Evolutionary conservation across 495 filamentous ascomycete genomes (phyloP).

Genomic region (Melanomma pulvis-pyrius): DNA sequence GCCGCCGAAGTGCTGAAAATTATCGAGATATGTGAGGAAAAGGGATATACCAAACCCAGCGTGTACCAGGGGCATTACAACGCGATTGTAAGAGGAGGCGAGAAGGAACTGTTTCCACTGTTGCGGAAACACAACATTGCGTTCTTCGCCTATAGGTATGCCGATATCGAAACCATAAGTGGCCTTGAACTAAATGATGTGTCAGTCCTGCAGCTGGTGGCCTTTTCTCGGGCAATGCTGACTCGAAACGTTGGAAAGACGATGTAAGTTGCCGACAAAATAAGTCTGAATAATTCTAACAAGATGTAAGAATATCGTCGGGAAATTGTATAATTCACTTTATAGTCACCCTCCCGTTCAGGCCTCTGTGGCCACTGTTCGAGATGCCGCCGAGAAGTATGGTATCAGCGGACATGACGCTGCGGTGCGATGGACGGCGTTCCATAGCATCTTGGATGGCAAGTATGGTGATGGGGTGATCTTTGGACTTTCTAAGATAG

Average conservation of each 20-base stretch:
- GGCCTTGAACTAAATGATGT: too few species aligned
- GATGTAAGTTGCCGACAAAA: neutral
- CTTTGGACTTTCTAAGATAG: neutral
- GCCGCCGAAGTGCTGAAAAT: slow-evolving; percentile 57
- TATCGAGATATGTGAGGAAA: slow-evolving; percentile 51
- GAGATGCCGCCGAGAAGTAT: neutral
- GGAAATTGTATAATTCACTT: neutral
- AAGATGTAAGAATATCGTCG: neutral
- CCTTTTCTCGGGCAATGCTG: neutral
- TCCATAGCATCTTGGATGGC: slow-evolving; percentile 43
- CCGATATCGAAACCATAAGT: too few species aligned
- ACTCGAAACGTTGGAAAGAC: neutral
- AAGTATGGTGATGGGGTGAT: slow-evolving; percentile 28
- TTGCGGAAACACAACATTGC: slow-evolving; percentile 56
- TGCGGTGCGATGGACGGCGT: slow-evolving; percentile 48
- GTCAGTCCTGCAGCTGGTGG: neutral
- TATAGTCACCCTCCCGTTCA: neutral
- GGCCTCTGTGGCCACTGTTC: neutral
- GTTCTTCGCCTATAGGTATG: slow-evolving; percentile 55
- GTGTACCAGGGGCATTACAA: slow-evolving; percentile 72
- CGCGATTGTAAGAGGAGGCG: slow-evolving; percentile 58
- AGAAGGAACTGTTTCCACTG: slow-evolving; percentile 57
- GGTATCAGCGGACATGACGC: slow-evolving; percentile 40
- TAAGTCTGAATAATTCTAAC: neutral
- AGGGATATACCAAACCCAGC: slow-evolving; percentile 62